These are phyloP conservation scores for Bretschneidera sinensis DNA, from an alignment of 345 rosid species.

Conservation along the genomic window DNA sequence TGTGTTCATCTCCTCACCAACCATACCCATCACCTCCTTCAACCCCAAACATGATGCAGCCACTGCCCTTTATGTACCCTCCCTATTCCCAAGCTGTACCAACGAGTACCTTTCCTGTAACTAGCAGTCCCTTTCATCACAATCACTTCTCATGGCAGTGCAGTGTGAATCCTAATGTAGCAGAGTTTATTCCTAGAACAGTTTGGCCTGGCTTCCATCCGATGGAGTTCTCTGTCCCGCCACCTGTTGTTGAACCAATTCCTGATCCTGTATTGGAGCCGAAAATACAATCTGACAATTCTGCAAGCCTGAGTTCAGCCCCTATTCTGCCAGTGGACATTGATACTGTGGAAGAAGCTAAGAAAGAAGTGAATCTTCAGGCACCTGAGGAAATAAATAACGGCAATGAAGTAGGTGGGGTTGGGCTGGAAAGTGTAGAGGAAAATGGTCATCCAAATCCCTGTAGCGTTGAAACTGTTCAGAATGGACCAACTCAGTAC, in stretches of 20 bases:
- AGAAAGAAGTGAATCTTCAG: constrained; percentile 33
- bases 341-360: constrained; percentile 38
- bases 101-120: constrained; percentile 67
- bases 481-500: constrained; percentile 23
- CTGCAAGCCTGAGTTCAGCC: constrained; percentile 26
- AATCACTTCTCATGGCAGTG: constrained; percentile 90
- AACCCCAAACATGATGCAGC: constrained; percentile 84
- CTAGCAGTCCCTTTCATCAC: constrained; percentile 66
- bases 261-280: constrained; percentile 45
- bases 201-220: constrained; percentile 75
- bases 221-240: constrained; percentile 58
- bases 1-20: constrained; percentile 54
- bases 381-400: constrained; percentile 32
- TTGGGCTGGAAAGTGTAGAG: constrained; percentile 24
- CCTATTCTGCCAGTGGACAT: constrained; percentile 46
- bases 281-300: constrained; percentile 27
- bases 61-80: constrained; percentile 80
- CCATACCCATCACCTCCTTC: constrained; percentile 81
- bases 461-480: constrained; percentile 19
- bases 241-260: constrained; percentile 63
- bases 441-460: constrained; percentile 34
- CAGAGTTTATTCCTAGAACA: constrained; percentile 66
- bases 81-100: constrained; percentile 65
- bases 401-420: constrained; percentile 25
- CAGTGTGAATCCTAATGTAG: constrained; percentile 44